phyloP scores from a whole-genome alignment of 192 early-diverging fungal genomes.

The Coemansia guatemalensis region DNA sequence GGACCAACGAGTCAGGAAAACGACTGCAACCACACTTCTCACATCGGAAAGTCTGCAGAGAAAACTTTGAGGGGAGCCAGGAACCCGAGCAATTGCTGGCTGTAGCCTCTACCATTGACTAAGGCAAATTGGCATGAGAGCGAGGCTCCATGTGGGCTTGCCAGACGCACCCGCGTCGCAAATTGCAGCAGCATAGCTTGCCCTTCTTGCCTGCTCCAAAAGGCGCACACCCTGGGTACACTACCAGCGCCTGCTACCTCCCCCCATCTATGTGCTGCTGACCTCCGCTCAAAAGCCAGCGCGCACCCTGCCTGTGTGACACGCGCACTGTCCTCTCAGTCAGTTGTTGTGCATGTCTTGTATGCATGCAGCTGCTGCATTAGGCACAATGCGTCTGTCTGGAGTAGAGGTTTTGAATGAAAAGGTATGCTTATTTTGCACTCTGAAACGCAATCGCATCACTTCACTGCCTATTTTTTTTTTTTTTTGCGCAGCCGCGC shows the following conservation, averaged over 20 bases:
- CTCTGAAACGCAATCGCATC: neutral
- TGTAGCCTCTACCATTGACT: neutral
- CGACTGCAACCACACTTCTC: neutral
- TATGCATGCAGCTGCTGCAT: conserved; percentile 6
- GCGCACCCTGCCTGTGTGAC: neutral
- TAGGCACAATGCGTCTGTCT: neutral
- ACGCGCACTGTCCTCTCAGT: neutral
- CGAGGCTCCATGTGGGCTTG: neutral
- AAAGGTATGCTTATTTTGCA: neutral
- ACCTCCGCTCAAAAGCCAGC: neutral
- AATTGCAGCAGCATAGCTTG: neutral
- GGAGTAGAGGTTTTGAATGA: neutral
- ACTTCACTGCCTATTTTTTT: neutral
- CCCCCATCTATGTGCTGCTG: neutral
- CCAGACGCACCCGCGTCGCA: neutral
- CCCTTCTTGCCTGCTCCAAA: neutral
- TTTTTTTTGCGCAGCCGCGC: neutral
- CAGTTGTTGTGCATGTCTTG: conserved; percentile 1
- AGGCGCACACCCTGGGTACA: neutral
- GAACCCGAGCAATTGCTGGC: neutral
- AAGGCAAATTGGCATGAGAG: neutral
- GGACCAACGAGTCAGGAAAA: neutral
- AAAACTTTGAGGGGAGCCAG: neutral
- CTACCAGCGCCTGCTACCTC: too few species aligned
- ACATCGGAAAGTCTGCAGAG: neutral